Conservation (phyloP, 768 basidiomycete genomes). For the Cystofilobasidium macerans region DNA sequence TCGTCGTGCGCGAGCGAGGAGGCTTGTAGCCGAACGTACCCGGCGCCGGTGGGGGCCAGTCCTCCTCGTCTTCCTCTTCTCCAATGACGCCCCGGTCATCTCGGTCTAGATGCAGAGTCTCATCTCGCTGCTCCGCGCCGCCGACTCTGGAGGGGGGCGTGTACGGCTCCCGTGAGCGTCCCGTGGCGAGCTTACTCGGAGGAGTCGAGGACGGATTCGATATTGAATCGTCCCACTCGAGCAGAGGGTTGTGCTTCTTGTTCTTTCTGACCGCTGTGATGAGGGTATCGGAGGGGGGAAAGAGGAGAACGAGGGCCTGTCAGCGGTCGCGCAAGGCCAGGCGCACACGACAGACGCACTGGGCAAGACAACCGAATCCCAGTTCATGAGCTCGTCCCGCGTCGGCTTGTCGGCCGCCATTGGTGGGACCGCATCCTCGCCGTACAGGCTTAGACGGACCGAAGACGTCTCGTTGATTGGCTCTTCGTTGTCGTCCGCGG, state of each 20-base stretch:
- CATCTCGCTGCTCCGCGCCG: not conserved
- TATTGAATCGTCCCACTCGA: constrained; percentile 7
- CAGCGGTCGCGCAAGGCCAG: not conserved
- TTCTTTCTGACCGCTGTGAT: not conserved
- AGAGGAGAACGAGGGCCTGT: not conserved
- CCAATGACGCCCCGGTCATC: too few relatives aligned
- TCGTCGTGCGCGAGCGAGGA: not conserved
- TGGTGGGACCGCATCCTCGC: constrained; percentile 1
- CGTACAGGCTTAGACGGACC: not conserved
- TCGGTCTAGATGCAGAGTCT: too few relatives aligned
- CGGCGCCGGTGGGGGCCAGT: constrained; percentile 2
- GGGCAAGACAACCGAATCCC: constrained; percentile 3
- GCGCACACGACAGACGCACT: not conserved
- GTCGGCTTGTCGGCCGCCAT: constrained; percentile 7
- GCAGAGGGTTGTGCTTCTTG: constrained; percentile 7
- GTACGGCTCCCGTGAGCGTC: constrained; percentile 1
- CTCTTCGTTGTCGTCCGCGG: too few relatives aligned
- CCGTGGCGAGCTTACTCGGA: not conserved
- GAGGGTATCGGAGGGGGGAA: not conserved
- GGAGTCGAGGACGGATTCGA: constrained; percentile 1
- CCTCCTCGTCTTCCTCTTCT: not conserved
- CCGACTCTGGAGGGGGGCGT: not conserved
- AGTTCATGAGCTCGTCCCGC: constrained; percentile 4
- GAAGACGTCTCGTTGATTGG: too few relatives aligned
- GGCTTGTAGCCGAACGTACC: constrained; percentile 5